Evolutionary conservation across 352 stramenopile genomes (phyloP), one percentile per base, ranked within the genome.

Genomic region (Globisporangium echinulatum): DNA sequence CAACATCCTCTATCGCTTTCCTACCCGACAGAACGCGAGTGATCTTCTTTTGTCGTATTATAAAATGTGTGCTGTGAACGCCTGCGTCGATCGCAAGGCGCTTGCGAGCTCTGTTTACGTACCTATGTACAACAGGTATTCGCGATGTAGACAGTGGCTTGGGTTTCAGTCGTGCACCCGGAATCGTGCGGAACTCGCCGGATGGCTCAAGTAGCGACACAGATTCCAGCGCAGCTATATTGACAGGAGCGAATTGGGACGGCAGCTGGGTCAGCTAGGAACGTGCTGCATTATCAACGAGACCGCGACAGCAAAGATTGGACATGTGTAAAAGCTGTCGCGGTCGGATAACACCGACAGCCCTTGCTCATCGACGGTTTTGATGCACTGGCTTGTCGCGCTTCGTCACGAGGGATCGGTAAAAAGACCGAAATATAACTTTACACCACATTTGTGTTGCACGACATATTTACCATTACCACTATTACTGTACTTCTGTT

Each of bases 341-440:
- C 7, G 51, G 13, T 70, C 64, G 10, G 63, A 68, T 11, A 79
- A 63, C 37, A 82, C 52, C 1, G 66, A 68, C 1, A 77, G 15
- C 0, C 61, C 61, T 43, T 79, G 62, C 42, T 71, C 58, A 19
- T 77, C 53, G 0, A 61, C 61, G 0, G 66, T 74, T 52, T 76
- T 79, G 9, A 74, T 33, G 0, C 66, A 70, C 52, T 36, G 61
- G 65, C 1, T 74, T 40, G 6, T 68, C 61, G 15, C 68, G 57
- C n/a, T 74, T 75, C 1, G n/a, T 56, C 0, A 79, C 13, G 8
- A 69, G 56, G 1, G 58, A 51, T 1, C 73, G 42, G 14, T 75
- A 58, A 0, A 63, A 77, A 19, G 17, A 19, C 17, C 17, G 0
- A 19, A 19, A 19, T 19, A 19, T 19, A 19, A 19, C 17, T 19